Base-by-base conservation (phyloP, 768 basidiomycete genomes). In the Phaeolepiota aurea region DNA sequence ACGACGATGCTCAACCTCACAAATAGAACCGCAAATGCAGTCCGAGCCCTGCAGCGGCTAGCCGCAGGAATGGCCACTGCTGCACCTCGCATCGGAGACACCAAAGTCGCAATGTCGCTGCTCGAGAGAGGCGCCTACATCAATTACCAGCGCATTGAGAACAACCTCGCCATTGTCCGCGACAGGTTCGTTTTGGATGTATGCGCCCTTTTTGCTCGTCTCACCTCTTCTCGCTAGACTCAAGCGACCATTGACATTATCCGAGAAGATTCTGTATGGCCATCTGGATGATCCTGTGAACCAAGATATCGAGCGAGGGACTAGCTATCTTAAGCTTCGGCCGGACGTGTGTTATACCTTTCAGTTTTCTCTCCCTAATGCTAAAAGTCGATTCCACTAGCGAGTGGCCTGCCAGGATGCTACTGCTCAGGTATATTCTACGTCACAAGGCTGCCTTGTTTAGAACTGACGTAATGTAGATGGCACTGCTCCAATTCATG, bases 401-500 rank as follows among this genome's bases (percentile, higher is more conserved):
- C 83, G 88, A 50, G 87, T 88, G 40, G 87, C 86, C 43, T 89
- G 86, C 69, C 87, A 89, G 72, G 87, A 91, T 72, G 87, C 87
- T 47, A 89, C 87, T 13, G 85, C 87, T 30, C 86, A 88, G 68
- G 85, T 85, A 48, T 23, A 64, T 48, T 48, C 31, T 41, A 45
- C 51, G 43, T 52, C 49, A 52, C 45, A 19, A 23, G 18, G 15
- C 36, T n/a, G 15, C 11, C 12, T 15, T 13, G 38, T 18, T 20
- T 36, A 35, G n/a, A 28, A 35, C 53, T 61, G 53, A 64, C 55
- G 54, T 63, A 60, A 64, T 50, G 12, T 38, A 98, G 89, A 99
- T 99, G 96, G 96, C 96, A 14, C 78, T 99, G 42, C 76, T 99
- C 50, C 96, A 99, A 74, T 99, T 99, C 79, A 99, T 99, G 96